These are phyloP conservation scores for Wickerhamomyces canadensis DNA, from an alignment of 805 yeast genomes.

Conservation along the genomic window DNA sequence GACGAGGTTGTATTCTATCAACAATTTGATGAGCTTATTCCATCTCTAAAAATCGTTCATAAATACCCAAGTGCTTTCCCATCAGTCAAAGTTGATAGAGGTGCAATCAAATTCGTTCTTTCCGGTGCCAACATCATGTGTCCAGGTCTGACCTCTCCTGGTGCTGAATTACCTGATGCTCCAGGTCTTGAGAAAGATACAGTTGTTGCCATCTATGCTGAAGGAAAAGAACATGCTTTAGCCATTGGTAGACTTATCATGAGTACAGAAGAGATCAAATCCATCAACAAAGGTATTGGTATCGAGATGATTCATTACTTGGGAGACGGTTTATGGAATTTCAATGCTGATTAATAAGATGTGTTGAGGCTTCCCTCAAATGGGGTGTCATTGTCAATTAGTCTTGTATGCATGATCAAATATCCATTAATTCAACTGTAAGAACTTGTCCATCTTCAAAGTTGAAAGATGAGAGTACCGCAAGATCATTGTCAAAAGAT, in stretches of 20 bases:
- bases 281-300: slow-evolving; percentile 82
- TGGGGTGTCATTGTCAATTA: not conserved
- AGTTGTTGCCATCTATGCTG: slow-evolving; percentile 82
- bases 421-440: slow-evolving; percentile 4
- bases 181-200: slow-evolving; percentile 57
- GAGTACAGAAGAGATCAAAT: slow-evolving; percentile 86
- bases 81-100: slow-evolving; percentile 84
- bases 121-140: slow-evolving; percentile 98
- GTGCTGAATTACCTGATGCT: slow-evolving; percentile 77
- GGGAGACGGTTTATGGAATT: slow-evolving; percentile 86
- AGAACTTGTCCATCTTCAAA: slow-evolving; percentile 15
- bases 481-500: slow-evolving; percentile 18
- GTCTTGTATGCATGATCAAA: slow-evolving; percentile 1
- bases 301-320: slow-evolving; percentile 76
- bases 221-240: slow-evolving; percentile 85
- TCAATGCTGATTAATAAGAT: slow-evolving; percentile 45
- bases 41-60: slow-evolving; percentile 70
- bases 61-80: slow-evolving; percentile 83
- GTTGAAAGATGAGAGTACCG: slow-evolving; percentile 19
- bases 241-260: slow-evolving; percentile 85
- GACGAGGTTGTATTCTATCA: slow-evolving; percentile 73
- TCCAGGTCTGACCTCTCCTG: slow-evolving; percentile 85
- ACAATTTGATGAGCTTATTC: slow-evolving; percentile 74
- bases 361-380: too few relatives aligned
- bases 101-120: slow-evolving; percentile 92